Evolutionary conservation across 306 rosid genomes (phyloP).

Genomic region (Hippophae tibetana): DNA sequence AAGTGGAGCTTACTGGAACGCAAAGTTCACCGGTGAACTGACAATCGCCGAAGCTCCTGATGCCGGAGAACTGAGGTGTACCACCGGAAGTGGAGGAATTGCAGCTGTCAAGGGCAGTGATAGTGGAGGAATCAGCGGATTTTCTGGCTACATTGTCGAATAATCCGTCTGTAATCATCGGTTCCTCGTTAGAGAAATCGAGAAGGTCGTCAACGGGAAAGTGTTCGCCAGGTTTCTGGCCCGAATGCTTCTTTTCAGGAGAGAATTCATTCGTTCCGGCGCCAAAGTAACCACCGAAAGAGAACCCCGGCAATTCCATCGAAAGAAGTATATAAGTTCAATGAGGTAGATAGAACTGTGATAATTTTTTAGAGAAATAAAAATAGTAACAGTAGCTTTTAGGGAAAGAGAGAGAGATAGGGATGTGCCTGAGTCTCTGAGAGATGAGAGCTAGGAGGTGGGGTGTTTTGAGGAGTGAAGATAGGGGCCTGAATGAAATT

Average conservation of each 20-base stretch:
- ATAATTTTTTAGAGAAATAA: too few species aligned
- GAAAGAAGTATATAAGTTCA: too few species aligned
- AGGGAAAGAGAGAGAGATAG: neutral
- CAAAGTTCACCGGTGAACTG: conserved; percentile 64
- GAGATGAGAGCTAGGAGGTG: conserved; percentile 19
- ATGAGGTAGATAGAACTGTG: too few species aligned
- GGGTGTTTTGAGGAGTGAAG: conserved; percentile 76
- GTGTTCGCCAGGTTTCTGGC: conserved; percentile 45
- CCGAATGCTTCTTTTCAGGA: conserved; percentile 34
- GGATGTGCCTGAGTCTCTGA: neutral
- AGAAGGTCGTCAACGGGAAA: conserved; percentile 80
- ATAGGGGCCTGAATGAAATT: conserved; percentile 42
- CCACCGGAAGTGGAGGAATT: conserved; percentile 60
- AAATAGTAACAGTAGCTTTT: too few species aligned
- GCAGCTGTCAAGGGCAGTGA: conserved; percentile 67
- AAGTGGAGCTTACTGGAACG: too few species aligned
- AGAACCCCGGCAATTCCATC: conserved; percentile 63
- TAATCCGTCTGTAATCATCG: conserved; percentile 50
- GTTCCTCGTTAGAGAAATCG: conserved; percentile 19
- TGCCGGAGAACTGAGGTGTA: conserved; percentile 33
- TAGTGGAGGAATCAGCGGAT: conserved; percentile 55
- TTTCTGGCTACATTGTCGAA: conserved; percentile 56
- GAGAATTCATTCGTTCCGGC: conserved; percentile 39
- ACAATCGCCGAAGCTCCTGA: conserved; percentile 43
- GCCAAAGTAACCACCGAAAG: conserved; percentile 49